Evolutionary conservation across 306 rosid genomes (phyloP), one percentile per base, ranked within the genome.

Genomic region (Cucumis melo): DNA sequence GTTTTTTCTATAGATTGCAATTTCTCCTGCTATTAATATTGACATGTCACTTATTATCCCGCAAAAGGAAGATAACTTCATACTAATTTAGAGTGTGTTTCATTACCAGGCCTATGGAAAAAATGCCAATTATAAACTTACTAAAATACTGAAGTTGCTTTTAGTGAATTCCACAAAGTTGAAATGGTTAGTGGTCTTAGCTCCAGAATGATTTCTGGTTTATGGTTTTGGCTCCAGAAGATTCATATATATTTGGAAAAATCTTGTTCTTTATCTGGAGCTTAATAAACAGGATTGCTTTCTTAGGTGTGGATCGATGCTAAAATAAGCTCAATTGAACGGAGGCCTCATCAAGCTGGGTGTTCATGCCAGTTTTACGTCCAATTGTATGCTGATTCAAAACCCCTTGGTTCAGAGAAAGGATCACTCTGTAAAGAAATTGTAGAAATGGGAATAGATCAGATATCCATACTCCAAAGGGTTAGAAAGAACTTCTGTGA

Each of bases 311-410:
- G 91, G 94, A 16, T 61, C 21, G 98, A 93, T 89, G 97, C 91
- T 75, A 88, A 81, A 90, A 88, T 93, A 83, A 90, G 91, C 73
- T 93, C 97, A 36, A 83, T 93, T 4, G 89, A 88, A 81, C 86
- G 98, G 83, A 89, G 79, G 81, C 94, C 91, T 29, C 98, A 93
- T 72, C 90, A 81, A 53, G 70, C 88, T 27, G 81, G 78, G 75
- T 93, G 98, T 84, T 66, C 83, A 7, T 93, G 98, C 77, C 87
- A 81, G 75, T 86, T 90, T 83, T 90, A 86, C 74, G 88, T 93
- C 58, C 89, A 87, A 85, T 76, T 90, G 57, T 90, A 90, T 84
- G 86, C 83, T 54, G 87, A 84, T 81, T 89, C 88, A 88, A 96
- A 96, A 67, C 81, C 94, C 82, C 93, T 90, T 75, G 96, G 93